phyloP scores from a whole-genome alignment of 1,139 yeast genomes.

The Meyerozyma elateridarum region DNA sequence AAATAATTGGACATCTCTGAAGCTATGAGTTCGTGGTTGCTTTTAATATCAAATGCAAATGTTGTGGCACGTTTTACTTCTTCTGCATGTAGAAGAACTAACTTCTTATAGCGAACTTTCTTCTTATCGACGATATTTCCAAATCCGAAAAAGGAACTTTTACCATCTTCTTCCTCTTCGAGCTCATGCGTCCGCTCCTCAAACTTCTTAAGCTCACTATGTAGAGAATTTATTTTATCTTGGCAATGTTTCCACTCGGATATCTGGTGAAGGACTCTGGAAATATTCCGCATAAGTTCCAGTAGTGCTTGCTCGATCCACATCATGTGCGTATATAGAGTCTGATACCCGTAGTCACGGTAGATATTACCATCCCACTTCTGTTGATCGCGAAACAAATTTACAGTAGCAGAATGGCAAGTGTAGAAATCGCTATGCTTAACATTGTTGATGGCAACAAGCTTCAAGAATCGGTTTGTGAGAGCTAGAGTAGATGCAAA shows the following conservation, averaged over 20 bases:
- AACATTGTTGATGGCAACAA: slow-evolving; percentile 36
- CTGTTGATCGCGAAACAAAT: too few relatives aligned
- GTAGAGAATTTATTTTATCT: slow-evolving; percentile 23
- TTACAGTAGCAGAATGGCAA: not conserved
- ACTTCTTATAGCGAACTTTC: slow-evolving; percentile 28
- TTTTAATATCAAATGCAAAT: slow-evolving; percentile 35
- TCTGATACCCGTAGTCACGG: slow-evolving; percentile 2
- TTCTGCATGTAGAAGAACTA: slow-evolving; percentile 28
- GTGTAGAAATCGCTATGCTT: slow-evolving; percentile 40
- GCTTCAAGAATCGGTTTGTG: slow-evolving; percentile 33
- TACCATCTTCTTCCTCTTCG: slow-evolving; percentile 10
- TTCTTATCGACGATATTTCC: slow-evolving; percentile 34
- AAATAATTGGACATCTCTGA: slow-evolving; percentile 57
- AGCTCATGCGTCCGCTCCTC: slow-evolving; percentile 16
- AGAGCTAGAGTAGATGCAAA: slow-evolving; percentile 16
- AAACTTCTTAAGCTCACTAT: slow-evolving; percentile 26
- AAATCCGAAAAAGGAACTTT: slow-evolving; percentile 26
- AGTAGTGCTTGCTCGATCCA: slow-evolving; percentile 29
- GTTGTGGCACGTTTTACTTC: slow-evolving; percentile 29
- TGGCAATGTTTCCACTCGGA: slow-evolving; percentile 50
- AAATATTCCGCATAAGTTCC: slow-evolving; percentile 39
- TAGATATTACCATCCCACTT: too few relatives aligned
- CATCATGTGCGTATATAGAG: slow-evolving; percentile 17
- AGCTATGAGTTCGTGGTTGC: slow-evolving; percentile 56
- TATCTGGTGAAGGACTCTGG: slow-evolving; percentile 32